Evolutionary conservation across 2,329 filamentous ascomycete genomes (phyloP).

Genomic region (Xylaria sp.): DNA sequence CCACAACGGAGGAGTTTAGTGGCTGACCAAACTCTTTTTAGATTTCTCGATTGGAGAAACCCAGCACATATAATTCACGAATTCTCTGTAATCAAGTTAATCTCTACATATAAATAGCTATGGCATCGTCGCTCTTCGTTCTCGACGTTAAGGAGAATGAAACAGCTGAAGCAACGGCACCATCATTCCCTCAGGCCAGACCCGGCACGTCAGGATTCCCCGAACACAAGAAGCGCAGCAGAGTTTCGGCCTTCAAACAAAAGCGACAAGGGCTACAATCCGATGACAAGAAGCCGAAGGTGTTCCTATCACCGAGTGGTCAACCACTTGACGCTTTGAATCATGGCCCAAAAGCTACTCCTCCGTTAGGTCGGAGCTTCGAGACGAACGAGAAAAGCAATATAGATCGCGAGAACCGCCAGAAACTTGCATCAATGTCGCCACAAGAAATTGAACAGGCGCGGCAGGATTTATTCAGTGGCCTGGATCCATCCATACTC

Average conservation of each 20-base stretch:
- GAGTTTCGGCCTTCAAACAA: slow-evolving; percentile 82
- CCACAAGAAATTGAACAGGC: slow-evolving; percentile 83
- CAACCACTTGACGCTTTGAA: slow-evolving; percentile 38
- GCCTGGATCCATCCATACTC: slow-evolving; percentile 78
- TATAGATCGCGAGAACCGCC: slow-evolving; percentile 86
- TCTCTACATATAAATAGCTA: slow-evolving; percentile 4
- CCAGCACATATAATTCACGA: neutral
- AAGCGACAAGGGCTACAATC: slow-evolving; percentile 57
- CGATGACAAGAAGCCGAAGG: slow-evolving; percentile 42
- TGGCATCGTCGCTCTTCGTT: slow-evolving; percentile 57
- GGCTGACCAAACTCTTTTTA: neutral
- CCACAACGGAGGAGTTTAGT: slow-evolving; percentile 26
- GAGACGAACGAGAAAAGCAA: slow-evolving; percentile 70
- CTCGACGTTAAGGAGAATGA: slow-evolving; percentile 84
- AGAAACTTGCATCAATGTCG: slow-evolving; percentile 80
- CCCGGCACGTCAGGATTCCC: slow-evolving; percentile 79
- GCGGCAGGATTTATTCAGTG: slow-evolving; percentile 80
- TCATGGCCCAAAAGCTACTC: slow-evolving; percentile 36
- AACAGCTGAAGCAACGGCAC: slow-evolving; percentile 66
- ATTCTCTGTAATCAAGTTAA: neutral
- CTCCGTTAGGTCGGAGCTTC: slow-evolving; percentile 40
- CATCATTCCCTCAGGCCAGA: slow-evolving; percentile 69
- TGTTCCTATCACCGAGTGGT: slow-evolving; percentile 38
- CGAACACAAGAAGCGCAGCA: slow-evolving; percentile 81
- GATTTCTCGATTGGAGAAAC: slow-evolving; percentile 1